Conservation (phyloP, 140 eudicot genomes). For the Stevia rebaudiana region DNA sequence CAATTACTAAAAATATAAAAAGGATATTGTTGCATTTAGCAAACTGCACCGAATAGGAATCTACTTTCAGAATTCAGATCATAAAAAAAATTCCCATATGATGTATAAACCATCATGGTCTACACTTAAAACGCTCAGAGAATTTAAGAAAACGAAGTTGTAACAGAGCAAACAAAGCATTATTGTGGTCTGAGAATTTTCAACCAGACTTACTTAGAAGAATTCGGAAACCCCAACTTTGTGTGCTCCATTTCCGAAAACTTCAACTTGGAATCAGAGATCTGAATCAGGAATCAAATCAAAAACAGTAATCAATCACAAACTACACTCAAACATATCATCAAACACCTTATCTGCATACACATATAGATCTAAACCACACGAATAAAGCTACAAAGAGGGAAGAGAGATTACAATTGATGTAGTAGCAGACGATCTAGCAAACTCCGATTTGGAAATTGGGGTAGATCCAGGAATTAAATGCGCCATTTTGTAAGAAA, state of each 20-base stretch:
- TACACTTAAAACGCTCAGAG: not conserved
- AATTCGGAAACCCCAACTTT: slow-evolving; percentile 36
- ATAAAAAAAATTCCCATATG: not conserved
- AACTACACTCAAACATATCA: slow-evolving; percentile 2
- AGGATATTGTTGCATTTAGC: not conserved
- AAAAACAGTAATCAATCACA: slow-evolving; percentile 12
- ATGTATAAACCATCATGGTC: not conserved
- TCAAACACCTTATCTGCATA: slow-evolving; percentile 15
- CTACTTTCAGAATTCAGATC: not conserved
- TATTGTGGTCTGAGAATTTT: too few relatives aligned
- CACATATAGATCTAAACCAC: slow-evolving; percentile 4
- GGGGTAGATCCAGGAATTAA: slow-evolving; percentile 38
- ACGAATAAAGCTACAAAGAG: not conserved
- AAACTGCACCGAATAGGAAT: slow-evolving; percentile 12
- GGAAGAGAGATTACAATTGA: slow-evolving; percentile 34
- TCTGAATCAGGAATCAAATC: slow-evolving; percentile 29
- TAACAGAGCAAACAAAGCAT: not conserved
- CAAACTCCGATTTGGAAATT: slow-evolving; percentile 21
- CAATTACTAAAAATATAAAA: too few relatives aligned
- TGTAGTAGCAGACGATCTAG: slow-evolving; percentile 27
- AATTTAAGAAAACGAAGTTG: not conserved
- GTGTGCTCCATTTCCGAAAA: slow-evolving; percentile 43
- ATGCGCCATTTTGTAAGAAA: slow-evolving; percentile 43
- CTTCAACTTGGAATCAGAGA: slow-evolving; percentile 53
- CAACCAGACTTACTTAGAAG: slow-evolving; percentile 50